Percentiles rank a stretch among this genome's conserved stretches.
These are phyloP conservation scores for Bruguiera parviflora DNA, from an alignment of 345 rosid species.

Conservation along the genomic window DNA sequence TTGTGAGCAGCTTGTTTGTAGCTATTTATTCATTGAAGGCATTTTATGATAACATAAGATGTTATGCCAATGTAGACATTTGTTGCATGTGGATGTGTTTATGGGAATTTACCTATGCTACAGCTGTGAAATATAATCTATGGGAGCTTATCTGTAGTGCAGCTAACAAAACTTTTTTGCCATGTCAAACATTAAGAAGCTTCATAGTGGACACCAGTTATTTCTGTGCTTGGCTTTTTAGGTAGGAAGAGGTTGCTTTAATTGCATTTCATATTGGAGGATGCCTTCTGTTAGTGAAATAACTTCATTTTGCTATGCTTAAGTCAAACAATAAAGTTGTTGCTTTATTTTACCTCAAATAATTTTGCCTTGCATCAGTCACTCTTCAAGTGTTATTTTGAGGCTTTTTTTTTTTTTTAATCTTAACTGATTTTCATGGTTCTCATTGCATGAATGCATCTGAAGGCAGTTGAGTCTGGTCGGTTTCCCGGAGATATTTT, in stretches of 20 bases:
- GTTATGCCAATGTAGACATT: constrained; percentile 1
- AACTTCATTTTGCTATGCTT: not conserved
- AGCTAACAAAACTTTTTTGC: no score
- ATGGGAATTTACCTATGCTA: not conserved
- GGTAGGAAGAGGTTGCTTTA: not conserved
- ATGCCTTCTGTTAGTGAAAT: not conserved
- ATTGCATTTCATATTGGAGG: not conserved
- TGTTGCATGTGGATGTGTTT: not conserved
- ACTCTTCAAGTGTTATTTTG: not conserved
- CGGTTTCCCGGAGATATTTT: constrained; percentile 77
- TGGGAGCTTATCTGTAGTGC: no score
- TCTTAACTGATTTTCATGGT: constrained; percentile 3
- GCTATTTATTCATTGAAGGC: not conserved
- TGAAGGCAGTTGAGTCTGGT: constrained; percentile 89
- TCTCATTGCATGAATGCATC: constrained; percentile 1
- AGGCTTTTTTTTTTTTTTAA: not conserved
- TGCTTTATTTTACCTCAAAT: not conserved
- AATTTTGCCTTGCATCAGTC: not conserved
- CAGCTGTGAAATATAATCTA: no score
- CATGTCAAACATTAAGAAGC: no score
- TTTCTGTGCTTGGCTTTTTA: not conserved
- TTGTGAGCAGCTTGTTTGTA: not conserved
- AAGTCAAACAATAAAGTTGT: not conserved
- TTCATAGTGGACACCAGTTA: not conserved
- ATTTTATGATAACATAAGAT: constrained; percentile 1